Conservation (phyloP, 352 stramenopile species). For the Phytophthora kernoviae region DNA sequence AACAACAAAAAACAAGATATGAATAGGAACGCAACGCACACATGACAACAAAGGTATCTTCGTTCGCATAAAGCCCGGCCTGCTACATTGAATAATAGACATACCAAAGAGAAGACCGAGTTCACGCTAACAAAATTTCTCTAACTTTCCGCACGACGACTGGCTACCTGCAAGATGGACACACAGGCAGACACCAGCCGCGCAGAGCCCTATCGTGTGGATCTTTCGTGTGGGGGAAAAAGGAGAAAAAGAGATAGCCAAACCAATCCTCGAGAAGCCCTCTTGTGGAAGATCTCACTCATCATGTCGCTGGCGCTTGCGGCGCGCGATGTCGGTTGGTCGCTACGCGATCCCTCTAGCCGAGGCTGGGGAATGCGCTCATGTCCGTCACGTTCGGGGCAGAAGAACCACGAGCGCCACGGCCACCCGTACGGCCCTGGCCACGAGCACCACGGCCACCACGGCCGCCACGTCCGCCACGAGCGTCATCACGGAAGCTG, state of each 20-base stretch:
- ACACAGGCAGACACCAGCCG: slow-evolving; percentile 49
- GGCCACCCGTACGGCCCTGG: slow-evolving; percentile 27
- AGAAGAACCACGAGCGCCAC: slow-evolving; percentile 25
- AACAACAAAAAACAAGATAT: too few species aligned
- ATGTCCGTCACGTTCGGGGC: slow-evolving; percentile 84
- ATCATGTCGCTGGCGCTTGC: slow-evolving; percentile 57
- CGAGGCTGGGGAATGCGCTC: slow-evolving; percentile 85
- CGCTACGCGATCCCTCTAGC: slow-evolving; percentile 47
- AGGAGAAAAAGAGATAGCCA: slow-evolving; percentile 60
- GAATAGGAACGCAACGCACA: too few species aligned
- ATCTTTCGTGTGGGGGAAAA: slow-evolving; percentile 61
- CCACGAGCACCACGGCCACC: slow-evolving; percentile 51
- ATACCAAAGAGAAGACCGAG: slow-evolving; percentile 66
- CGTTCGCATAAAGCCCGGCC: slow-evolving; percentile 59
- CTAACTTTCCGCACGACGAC: slow-evolving; percentile 69
- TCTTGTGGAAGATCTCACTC: slow-evolving; percentile 52
- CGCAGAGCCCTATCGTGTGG: slow-evolving; percentile 65
- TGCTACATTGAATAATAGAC: slow-evolving; percentile 80
- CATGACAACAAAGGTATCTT: slow-evolving; percentile 48
- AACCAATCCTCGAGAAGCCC: slow-evolving; percentile 42
- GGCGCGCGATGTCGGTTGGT: slow-evolving; percentile 38
- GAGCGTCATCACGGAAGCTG: slow-evolving; percentile 67
- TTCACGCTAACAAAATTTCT: slow-evolving; percentile 74
- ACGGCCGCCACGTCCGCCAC: slow-evolving; percentile 50
- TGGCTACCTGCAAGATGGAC: slow-evolving; percentile 33